These are phyloP conservation scores for Diaporthe australafricana DNA, from an alignment of 2,329 filamentous ascomycete species.

Conservation along the genomic window DNA sequence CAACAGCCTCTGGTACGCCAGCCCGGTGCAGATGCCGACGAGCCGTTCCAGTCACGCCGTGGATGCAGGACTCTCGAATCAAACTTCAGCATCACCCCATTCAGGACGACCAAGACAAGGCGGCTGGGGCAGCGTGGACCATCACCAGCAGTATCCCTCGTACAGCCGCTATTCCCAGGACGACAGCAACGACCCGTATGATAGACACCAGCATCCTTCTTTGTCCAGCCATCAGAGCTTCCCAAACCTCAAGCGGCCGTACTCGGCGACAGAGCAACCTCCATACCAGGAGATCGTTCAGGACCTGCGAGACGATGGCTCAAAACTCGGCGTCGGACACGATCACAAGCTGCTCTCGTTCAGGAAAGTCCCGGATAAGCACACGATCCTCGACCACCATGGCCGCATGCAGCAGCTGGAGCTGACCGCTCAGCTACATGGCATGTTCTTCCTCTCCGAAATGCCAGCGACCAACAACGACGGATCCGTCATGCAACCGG, in stretches of 20 bases:
- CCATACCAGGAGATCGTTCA: slow-evolving; percentile 72
- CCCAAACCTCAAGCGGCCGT: slow-evolving; percentile 67
- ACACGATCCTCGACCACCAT: slow-evolving; percentile 70
- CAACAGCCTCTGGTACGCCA: slow-evolving; percentile 69
- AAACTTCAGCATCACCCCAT: slow-evolving; percentile 59
- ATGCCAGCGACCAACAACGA: slow-evolving; percentile 74
- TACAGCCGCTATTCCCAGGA: slow-evolving; percentile 68
- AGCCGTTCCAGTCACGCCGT: slow-evolving; percentile 62
- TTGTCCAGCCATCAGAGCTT: slow-evolving; percentile 64
- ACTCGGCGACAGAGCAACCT: slow-evolving; percentile 65
- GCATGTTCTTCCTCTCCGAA: slow-evolving; percentile 90
- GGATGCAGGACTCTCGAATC: slow-evolving; percentile 60
- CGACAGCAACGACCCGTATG: slow-evolving; percentile 62
- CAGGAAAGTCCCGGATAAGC: slow-evolving; percentile 67
- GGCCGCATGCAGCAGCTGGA: slow-evolving; percentile 72
- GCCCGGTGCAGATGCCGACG: slow-evolving; percentile 64
- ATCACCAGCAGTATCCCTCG: slow-evolving; percentile 57
- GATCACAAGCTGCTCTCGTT: slow-evolving; percentile 72
- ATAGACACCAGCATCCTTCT: slow-evolving; percentile 61
- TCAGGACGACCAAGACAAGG: slow-evolving; percentile 61
- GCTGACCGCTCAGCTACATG: slow-evolving; percentile 80
- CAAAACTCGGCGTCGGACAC: slow-evolving; percentile 68
- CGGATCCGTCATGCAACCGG: slow-evolving; percentile 73
- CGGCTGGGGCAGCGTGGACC: slow-evolving; percentile 53
- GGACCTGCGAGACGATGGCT: slow-evolving; percentile 68